These are phyloP conservation scores for Karstenula rhodostoma DNA, from an alignment of 2,329 filamentous ascomycete genomes.

Conservation along the genomic window DNA sequence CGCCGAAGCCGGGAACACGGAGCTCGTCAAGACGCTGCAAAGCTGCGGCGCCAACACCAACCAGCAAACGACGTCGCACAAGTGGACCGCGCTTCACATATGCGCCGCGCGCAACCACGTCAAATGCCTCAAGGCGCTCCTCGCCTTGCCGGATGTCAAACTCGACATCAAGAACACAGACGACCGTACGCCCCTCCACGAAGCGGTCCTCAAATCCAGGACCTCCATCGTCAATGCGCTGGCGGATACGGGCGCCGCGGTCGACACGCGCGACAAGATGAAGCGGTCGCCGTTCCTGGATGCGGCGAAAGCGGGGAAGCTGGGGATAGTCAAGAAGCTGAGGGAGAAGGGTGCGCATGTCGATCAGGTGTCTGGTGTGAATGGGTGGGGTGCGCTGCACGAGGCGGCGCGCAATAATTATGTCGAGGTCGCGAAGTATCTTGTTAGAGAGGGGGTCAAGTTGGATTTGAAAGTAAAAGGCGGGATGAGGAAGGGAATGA, in stretches of 20 bases:
- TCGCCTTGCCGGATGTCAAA: background rate
- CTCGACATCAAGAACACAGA: background rate
- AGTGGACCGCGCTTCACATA: background rate
- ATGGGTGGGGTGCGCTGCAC: background rate
- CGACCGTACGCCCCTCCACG: background rate
- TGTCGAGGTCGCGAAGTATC: background rate
- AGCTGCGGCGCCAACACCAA: background rate
- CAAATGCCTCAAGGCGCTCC: background rate
- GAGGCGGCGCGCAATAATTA: background rate
- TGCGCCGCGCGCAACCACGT: background rate
- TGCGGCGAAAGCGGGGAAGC: background rate
- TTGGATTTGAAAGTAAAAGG: background rate
- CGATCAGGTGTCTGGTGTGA: background rate
- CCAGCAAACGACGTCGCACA: background rate
- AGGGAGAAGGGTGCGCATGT: background rate
- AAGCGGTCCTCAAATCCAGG: background rate
- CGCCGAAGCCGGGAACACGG: background rate
- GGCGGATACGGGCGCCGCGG: background rate
- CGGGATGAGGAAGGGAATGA: background rate
- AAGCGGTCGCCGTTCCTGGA: background rate
- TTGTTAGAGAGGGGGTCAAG: background rate
- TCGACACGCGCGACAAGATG: background rate
- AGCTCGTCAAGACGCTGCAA: background rate
- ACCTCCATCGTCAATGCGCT: background rate
- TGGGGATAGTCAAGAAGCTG: background rate